A percentile compares a stretch with the other conserved stretches of the same genome.
Evolutionary conservation across 192 early-diverging fungal species (phyloP).

Genomic region (Linnemannia exigua): DNA sequence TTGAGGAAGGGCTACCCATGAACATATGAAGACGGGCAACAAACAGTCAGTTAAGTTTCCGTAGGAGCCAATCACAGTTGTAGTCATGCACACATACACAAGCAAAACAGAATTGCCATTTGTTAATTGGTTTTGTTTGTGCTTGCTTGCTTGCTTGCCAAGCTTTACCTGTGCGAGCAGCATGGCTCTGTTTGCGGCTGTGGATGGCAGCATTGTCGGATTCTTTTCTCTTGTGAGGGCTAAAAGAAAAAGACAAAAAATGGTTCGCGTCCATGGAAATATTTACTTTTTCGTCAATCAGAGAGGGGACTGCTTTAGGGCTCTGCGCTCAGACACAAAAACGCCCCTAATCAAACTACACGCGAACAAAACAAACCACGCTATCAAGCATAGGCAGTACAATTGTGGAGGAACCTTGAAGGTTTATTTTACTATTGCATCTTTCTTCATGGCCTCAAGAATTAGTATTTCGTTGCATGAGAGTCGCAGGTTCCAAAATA

Average conservation of each 20-base stretch:
- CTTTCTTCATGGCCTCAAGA: not conserved
- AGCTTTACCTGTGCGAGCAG: slow-evolving; percentile 39
- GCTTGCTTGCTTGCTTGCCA: too few species aligned
- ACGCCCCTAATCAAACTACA: not conserved
- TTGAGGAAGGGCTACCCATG: slow-evolving; percentile 6
- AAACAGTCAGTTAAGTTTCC: not conserved
- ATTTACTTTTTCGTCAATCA: not conserved
- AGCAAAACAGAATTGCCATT: not conserved
- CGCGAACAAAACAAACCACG: not conserved
- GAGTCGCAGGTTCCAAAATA: not conserved
- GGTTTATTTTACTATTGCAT: not conserved
- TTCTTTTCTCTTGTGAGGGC: not conserved
- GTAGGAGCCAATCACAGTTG: not conserved
- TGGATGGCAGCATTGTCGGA: slow-evolving; percentile 20
- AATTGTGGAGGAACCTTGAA: not conserved
- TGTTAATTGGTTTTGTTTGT: not conserved
- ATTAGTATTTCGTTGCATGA: not conserved
- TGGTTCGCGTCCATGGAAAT: not conserved
- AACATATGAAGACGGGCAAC: not conserved
- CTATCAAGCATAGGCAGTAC: not conserved
- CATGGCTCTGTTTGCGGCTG: slow-evolving; percentile 18
- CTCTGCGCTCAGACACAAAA: not conserved
- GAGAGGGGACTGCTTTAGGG: not conserved
- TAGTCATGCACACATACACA: not conserved
- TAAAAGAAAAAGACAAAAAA: not conserved